A percentile compares a stretch with the other conserved stretches of the same genome.
Evolutionary conservation across 2,329 filamentous ascomycete species (phyloP).

Genomic region (Pezicula rhizophila): DNA sequence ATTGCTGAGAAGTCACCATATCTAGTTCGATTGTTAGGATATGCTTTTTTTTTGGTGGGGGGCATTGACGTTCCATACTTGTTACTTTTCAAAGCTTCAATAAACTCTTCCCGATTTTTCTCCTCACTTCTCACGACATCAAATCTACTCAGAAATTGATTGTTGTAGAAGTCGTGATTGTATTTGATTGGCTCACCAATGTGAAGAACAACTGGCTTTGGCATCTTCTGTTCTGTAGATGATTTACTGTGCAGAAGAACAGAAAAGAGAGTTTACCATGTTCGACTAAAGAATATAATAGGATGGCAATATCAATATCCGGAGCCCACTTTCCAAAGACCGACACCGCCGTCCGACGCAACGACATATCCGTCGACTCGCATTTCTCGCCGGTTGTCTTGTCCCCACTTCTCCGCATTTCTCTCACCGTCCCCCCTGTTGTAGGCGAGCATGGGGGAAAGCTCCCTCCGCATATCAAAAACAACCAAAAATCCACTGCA

Average conservation of each 20-base stretch:
- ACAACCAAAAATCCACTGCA: neutral
- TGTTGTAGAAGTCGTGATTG: constrained; percentile 5
- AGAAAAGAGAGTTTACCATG: neutral
- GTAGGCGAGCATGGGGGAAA: neutral
- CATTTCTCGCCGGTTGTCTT: neutral
- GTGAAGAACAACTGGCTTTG: constrained; percentile 6
- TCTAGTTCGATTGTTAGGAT: constrained; percentile 26
- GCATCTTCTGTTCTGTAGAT: neutral
- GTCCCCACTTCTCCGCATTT: neutral
- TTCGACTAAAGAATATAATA: neutral
- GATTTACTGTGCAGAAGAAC: neutral
- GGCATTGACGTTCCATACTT: neutral
- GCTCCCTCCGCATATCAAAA: neutral
- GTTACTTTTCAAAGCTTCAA: constrained; percentile 38
- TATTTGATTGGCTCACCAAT: constrained; percentile 10
- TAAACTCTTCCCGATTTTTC: constrained; percentile 40
- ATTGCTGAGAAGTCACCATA: constrained; percentile 45
- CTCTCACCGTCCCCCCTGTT: neutral
- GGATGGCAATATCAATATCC: neutral
- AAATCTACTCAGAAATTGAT: constrained; percentile 23
- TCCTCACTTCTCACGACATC: constrained; percentile 39
- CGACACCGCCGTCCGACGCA: neutral
- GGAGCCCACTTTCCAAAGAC: neutral
- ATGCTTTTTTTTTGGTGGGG: neutral
- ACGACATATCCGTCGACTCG: neutral